These are phyloP conservation scores for Xylariaceae sp. DNA, from an alignment of 2,329 filamentous ascomycete species.

Conservation along the genomic window DNA sequence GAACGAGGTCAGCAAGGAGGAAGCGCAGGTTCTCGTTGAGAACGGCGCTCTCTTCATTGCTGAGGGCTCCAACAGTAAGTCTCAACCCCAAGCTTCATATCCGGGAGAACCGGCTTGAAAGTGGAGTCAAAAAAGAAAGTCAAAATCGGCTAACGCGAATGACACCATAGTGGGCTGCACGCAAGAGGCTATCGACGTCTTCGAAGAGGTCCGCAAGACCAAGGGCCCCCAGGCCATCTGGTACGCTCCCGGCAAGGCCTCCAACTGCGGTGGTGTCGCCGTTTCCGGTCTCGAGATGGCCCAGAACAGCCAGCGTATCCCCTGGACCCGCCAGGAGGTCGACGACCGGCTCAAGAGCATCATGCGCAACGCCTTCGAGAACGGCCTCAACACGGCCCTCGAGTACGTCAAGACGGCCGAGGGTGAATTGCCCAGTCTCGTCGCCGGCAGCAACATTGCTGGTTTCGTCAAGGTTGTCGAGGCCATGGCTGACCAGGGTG, in stretches of 20 bases:
- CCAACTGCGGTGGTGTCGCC: constrained; percentile 95
- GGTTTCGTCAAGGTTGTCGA: constrained; percentile 94
- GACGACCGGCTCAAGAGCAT: constrained; percentile 86
- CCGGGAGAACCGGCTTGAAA: neutral
- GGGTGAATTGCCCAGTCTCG: constrained; percentile 81
- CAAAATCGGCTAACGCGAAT: neutral
- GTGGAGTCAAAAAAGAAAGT: neutral
- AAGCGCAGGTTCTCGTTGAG: constrained; percentile 75
- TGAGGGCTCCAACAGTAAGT: constrained; percentile 79
- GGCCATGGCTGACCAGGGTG: constrained; percentile 94
- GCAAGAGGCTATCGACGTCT: constrained; percentile 87
- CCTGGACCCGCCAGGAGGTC: constrained; percentile 85
- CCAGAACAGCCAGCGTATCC: constrained; percentile 83
- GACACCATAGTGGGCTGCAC: constrained; percentile 72
- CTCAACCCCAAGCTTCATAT: neutral
- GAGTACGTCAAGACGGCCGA: constrained; percentile 66
- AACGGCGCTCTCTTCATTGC: constrained; percentile 80
- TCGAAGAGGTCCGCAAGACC: constrained; percentile 69
- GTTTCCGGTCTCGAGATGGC: constrained; percentile 99
- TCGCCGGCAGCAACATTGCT: constrained; percentile 94
- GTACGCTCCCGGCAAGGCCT: constrained; percentile 96
- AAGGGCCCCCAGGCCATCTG: constrained; percentile 70
- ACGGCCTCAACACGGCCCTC: constrained; percentile 82
- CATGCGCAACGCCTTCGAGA: constrained; percentile 91
- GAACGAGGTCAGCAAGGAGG: constrained; percentile 92